These are phyloP conservation scores for Chlorella vulgaris DNA, from an alignment of 139 green algal genomes.

Conservation along the genomic window DNA sequence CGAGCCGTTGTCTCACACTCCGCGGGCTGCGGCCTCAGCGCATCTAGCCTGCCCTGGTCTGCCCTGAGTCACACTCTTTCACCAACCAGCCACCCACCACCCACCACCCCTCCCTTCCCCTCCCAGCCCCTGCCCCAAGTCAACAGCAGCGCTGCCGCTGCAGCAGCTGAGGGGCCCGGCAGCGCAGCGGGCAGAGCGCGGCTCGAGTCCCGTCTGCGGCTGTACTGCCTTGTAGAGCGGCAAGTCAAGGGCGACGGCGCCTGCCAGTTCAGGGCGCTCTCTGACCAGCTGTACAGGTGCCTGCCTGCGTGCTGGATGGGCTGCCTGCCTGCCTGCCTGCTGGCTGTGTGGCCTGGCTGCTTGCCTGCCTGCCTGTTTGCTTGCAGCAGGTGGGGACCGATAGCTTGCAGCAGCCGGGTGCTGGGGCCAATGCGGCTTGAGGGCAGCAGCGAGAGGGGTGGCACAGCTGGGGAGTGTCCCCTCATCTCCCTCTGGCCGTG, in stretches of 20 bases:
- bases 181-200: slow-evolving; percentile 29
- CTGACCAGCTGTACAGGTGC: slow-evolving; percentile 80
- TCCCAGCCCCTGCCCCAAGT: not conserved
- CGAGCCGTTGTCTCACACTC: too few relatives aligned
- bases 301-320: not conserved
- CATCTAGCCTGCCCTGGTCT: too few relatives aligned
- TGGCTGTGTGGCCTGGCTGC: not conserved
- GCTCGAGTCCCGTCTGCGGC: slow-evolving; percentile 49
- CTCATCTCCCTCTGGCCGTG: too few relatives aligned
- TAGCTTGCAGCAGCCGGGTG: too few relatives aligned
- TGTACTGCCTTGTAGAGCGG: slow-evolving; percentile 67
- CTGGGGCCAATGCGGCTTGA: too few relatives aligned
- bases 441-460: too few relatives aligned
- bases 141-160: not conserved
- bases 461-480: too few relatives aligned
- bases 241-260: slow-evolving; percentile 75
- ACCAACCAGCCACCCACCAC: not conserved
- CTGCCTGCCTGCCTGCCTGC: not conserved
- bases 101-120: not conserved
- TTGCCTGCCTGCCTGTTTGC: not conserved
- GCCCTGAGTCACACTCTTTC: too few relatives aligned
- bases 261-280: slow-evolving; percentile 83
- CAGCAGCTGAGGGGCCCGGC: not conserved
- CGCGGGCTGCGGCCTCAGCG: too few relatives aligned
- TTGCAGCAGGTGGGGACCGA: too few relatives aligned